phyloP scores from a whole-genome alignment of 805 yeast genomes.

The Metschnikowia arizonensis region DNA sequence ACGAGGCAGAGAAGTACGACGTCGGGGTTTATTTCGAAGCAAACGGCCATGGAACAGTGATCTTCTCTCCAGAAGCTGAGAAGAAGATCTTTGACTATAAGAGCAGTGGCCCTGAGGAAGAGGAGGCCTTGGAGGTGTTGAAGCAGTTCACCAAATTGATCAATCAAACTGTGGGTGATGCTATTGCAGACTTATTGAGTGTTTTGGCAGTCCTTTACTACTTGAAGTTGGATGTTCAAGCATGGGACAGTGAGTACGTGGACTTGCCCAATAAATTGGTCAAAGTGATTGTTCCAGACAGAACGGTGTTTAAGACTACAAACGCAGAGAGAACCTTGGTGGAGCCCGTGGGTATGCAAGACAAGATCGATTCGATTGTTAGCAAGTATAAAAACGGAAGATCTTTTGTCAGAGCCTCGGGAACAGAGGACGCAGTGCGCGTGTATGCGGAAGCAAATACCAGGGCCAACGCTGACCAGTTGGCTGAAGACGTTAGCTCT shows the following conservation, averaged over 20 bases:
- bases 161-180: slow-evolving; percentile 98
- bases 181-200: slow-evolving; percentile 84
- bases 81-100: slow-evolving; percentile 29
- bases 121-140: slow-evolving; percentile 50
- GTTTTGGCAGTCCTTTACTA: slow-evolving; percentile 62
- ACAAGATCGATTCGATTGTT: slow-evolving; percentile 62
- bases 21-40: slow-evolving; percentile 97
- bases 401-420: slow-evolving; percentile 93
- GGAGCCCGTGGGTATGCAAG: slow-evolving; percentile 76
- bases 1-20: slow-evolving; percentile 80
- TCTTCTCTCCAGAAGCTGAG: slow-evolving; percentile 58
- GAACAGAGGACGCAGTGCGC: slow-evolving; percentile 96
- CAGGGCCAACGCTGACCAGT: slow-evolving; percentile 26
- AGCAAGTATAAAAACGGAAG: slow-evolving; percentile 57
- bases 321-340: slow-evolving; percentile 84
- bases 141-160: slow-evolving; percentile 64
- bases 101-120: slow-evolving; percentile 39
- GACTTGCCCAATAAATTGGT: slow-evolving; percentile 85
- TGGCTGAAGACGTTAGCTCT: slow-evolving; percentile 27
- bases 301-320: slow-evolving; percentile 74
- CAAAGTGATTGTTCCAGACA: slow-evolving; percentile 79
- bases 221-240: slow-evolving; percentile 53
- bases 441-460: slow-evolving; percentile 85
- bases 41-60: slow-evolving; percentile 97
- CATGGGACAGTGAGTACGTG: slow-evolving; percentile 73